These are phyloP conservation scores for Gossypium gossypioides DNA, from an alignment of 441 rosid species.

Conservation along the genomic window DNA sequence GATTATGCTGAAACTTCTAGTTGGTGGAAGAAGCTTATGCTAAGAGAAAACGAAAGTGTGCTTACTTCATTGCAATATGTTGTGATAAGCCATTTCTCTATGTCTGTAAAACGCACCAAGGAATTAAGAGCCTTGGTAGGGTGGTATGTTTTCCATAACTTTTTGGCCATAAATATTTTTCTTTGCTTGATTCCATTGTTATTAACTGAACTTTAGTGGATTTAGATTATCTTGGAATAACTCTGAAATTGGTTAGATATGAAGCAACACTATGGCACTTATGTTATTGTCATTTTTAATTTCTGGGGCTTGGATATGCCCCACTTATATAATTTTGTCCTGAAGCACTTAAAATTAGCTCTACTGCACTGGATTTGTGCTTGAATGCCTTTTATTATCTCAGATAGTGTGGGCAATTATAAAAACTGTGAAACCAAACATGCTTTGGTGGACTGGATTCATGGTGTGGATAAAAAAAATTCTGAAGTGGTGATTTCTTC, in stretches of 20 bases:
- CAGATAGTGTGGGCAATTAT: background rate
- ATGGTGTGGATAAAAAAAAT: background rate
- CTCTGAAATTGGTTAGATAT: background rate
- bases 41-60: constrained; percentile 28
- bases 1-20: constrained; percentile 30
- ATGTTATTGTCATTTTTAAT: background rate
- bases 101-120: constrained; percentile 77
- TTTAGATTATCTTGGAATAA: background rate
- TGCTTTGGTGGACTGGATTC: background rate
- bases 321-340: background rate
- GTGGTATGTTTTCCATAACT: constrained; percentile 47
- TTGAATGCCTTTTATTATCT: background rate
- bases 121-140: constrained; percentile 77
- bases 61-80: constrained; percentile 31
- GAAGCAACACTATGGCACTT: background rate
- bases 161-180: background rate
- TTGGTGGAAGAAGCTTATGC: constrained; percentile 62
- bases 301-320: background rate
- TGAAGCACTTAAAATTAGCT: background rate
- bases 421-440: background rate
- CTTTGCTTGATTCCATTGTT: constrained; percentile 5
- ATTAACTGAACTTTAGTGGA: background rate
- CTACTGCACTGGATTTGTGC: background rate
- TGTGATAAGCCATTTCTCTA: constrained; percentile 43
- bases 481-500: background rate